Evolutionary conservation across 768 basidiomycete species (phyloP), one percentile per base, ranked within the genome.

Genomic region (Rickenella mellea): DNA sequence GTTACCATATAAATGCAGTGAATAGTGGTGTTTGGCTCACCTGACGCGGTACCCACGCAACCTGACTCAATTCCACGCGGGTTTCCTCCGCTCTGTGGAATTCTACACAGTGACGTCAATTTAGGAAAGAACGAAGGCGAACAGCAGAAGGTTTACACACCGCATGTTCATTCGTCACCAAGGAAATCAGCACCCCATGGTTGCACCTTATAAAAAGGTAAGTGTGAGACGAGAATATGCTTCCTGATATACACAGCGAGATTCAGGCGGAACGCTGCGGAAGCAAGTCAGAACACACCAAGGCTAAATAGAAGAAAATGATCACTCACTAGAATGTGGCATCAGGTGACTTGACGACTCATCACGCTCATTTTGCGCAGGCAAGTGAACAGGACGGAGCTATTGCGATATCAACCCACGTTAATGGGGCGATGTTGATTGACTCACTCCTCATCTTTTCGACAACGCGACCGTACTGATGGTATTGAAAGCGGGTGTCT

Each of bases 331-430:
- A 17, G 93, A 98, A 64, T 98, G 97, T 10, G 89, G 87, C 92
- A 98, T 96, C 46, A 98, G 67, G 55, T 86, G 90, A 98, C 88
- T 27, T 93, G 80, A 67, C 98, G 96, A 62, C 88, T 88, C 96
- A 98, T 98, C 96, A 98, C 98, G 72, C 91, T 94, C 96, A 98
- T 98, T 64, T 99, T 99, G 63, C 98, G 96, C 62, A 98, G 64
- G 73, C 82, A 86, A 9, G 98, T 98, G 69, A 99, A 98, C 40
- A 99, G 67, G 17, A 97, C 87, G 51, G 70, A 92, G 55, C 89
- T 92, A 47, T 5, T 27, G 28, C 41, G 15, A 24, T 8, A 35
- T 32, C 21, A 46, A 40, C 47, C 4, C 41, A 44, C 24, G n/a
- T n/a, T n/a, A n/a, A n/a, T n/a, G n/a, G n/a, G n/a, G n/a, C n/a